These are phyloP conservation scores for Stachybotrys chartarum DNA, from an alignment of 2,329 filamentous ascomycete species.

Conservation along the genomic window DNA sequence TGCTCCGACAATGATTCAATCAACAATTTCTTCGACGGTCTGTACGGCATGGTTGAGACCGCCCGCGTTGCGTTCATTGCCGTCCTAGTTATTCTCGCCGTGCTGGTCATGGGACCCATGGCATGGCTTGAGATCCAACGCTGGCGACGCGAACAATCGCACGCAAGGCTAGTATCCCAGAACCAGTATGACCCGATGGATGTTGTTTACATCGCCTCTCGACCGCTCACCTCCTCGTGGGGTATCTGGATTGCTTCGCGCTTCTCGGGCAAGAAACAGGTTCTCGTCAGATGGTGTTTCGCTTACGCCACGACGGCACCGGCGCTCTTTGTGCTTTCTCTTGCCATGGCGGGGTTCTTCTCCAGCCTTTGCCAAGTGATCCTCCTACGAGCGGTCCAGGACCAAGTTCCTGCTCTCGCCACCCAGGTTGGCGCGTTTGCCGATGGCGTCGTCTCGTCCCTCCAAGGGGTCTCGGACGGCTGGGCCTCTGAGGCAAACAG, in stretches of 20 bases:
- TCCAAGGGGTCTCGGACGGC: conserved; percentile 64
- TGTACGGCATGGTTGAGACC: conserved; percentile 58
- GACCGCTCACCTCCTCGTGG: conserved; percentile 64
- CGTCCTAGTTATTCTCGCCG: conserved; percentile 63
- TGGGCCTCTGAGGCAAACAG: conserved; percentile 75
- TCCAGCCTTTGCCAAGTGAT: conserved; percentile 77
- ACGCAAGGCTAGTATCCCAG: conserved; percentile 57
- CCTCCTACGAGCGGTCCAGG: conserved; percentile 65
- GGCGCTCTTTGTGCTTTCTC: conserved; percentile 77
- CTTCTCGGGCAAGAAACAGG: conserved; percentile 59
- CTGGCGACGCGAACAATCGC: conserved; percentile 66
- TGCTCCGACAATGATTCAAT: conserved; percentile 82
- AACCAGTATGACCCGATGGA: conserved; percentile 75
- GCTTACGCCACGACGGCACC: conserved; percentile 82
- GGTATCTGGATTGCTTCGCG: conserved; percentile 64
- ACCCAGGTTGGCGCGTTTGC: conserved; percentile 73
- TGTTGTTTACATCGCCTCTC: conserved; percentile 78
- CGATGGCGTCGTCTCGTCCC: conserved; percentile 63
- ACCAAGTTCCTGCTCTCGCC: conserved; percentile 69
- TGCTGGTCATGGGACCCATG: conserved; percentile 71
- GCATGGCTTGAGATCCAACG: conserved; percentile 71
- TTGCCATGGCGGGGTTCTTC: conserved; percentile 75
- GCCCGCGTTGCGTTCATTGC: conserved; percentile 71
- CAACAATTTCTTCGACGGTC: conserved; percentile 70
- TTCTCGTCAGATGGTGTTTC: conserved; percentile 73